Base-by-base conservation (phyloP, 768 basidiomycete species). In the Gautieria morchelliformis region DNA sequence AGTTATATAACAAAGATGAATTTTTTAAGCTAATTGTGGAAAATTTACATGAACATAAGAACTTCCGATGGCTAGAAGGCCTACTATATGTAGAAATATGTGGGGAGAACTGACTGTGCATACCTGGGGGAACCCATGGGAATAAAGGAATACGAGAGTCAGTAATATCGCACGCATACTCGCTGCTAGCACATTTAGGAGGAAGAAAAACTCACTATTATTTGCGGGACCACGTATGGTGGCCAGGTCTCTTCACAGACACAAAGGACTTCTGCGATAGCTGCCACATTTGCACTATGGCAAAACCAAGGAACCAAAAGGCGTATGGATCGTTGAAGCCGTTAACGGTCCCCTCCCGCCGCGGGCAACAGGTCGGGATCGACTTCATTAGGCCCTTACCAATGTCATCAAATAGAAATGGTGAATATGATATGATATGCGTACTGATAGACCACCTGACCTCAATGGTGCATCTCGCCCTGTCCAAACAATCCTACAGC, bases 381-480 rank as follows among this genome's bases (percentile, higher is more conserved):
- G 68, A 75, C 53, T 71, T 75, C 47, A 60, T 75, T 12, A 71
- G 72, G 0, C 74, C 70, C 0, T 49, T 74, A 0, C 72, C 70
- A 0, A 44, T 55, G 2, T 27, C 27, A 5, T 27, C 27, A 27
- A 27, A 27, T 5, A 2, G 27, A 2, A 70, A 74, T 17, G 20
- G 65, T 1, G 70, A 70, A 0, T 66, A 53, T 55, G 59, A 73
- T 39, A 63, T 46, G 35, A 52, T 71, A n/a, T 53, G 66, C 9
- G 63, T 67, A 4, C 63, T 64, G 44, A 70, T 65, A 0, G 67
- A 64, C 45, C 54, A 52, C 1, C 55, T 69, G 0, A 61, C 63
- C 4, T 59, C 71, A 0, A 66, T 69, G 17, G 53, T 71, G 19
- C 0, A 53, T 7, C 54, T 59, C 39, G 55, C 63, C 1, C 61